Evolutionary conservation across 345 rosid species (phyloP).

Genomic region (Camelina hispida): DNA sequence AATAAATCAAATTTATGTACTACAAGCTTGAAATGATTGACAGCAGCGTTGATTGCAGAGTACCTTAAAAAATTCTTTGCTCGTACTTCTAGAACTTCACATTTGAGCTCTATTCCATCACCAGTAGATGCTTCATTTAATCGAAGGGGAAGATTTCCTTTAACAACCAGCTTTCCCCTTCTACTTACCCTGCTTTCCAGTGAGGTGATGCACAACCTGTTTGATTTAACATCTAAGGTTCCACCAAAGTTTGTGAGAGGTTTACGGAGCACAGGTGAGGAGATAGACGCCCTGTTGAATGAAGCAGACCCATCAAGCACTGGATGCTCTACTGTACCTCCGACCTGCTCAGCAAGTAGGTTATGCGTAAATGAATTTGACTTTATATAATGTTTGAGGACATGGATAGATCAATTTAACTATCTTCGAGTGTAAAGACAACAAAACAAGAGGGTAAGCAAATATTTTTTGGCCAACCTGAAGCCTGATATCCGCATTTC

Average conservation of each 20-base stretch:
- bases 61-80: conserved; percentile 92
- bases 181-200: conserved; percentile 92
- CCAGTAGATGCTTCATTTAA: conserved; percentile 70
- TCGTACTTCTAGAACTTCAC: conserved; percentile 93
- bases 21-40: conserved; percentile 19
- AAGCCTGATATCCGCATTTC: conserved; percentile 90
- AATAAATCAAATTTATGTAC: not conserved
- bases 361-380: conserved; percentile 15
- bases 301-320: conserved; percentile 90
- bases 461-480: conserved; percentile 55
- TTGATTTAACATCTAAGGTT: conserved; percentile 82
- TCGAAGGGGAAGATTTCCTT: conserved; percentile 88
- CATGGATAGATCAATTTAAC: not conserved
- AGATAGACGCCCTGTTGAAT: conserved; percentile 87
- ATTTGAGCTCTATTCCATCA: conserved; percentile 91
- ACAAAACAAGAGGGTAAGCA: not conserved
- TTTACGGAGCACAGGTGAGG: conserved; percentile 82
- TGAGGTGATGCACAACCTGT: conserved; percentile 76
- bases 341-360: conserved; percentile 58
- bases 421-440: not conserved
- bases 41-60: conserved; percentile 2
- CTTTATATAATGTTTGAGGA: not conserved
- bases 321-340: conserved; percentile 97
- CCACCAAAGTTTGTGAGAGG: conserved; percentile 96
- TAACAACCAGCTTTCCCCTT: conserved; percentile 83